Conservation (phyloP, 306 rosid species). For the Quillaja saponaria region DNA sequence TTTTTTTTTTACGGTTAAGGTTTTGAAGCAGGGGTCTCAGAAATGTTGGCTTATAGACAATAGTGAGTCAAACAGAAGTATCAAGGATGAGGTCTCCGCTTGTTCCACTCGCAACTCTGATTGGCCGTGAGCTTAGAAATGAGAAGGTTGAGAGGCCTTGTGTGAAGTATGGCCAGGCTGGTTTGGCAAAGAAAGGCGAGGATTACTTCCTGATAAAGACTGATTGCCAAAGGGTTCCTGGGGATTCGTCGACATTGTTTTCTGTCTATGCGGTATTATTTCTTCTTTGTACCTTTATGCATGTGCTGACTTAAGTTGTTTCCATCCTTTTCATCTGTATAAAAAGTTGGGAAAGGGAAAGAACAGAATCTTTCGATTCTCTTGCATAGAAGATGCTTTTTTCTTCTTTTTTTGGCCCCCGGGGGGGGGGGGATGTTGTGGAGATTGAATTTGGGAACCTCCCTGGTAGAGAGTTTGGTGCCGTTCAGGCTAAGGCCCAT, state of each 20-base stretch:
- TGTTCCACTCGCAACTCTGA: constrained; percentile 86
- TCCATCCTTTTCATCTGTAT: not conserved
- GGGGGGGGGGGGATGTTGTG: too few relatives aligned
- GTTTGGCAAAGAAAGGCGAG: constrained; percentile 98
- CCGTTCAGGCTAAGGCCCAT: too few relatives aligned
- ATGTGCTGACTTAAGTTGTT: constrained; percentile 6
- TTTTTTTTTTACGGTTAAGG: not conserved
- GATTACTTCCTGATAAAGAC: constrained; percentile 85
- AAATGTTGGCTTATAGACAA: constrained; percentile 35
- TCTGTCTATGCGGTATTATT: constrained; percentile 87
- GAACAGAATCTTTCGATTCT: too few relatives aligned
- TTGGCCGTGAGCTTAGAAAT: constrained; percentile 88
- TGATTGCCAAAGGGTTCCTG: constrained; percentile 76
- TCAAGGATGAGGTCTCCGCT: constrained; percentile 58
- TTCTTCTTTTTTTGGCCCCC: too few relatives aligned
- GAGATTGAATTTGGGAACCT: too few relatives aligned
- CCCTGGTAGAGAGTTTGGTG: too few relatives aligned
- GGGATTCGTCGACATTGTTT: constrained; percentile 69
- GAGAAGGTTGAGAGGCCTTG: constrained; percentile 77
- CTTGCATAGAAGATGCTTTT: not conserved
- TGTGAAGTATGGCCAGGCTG: constrained; percentile 94
- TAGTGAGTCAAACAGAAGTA: constrained; percentile 68
- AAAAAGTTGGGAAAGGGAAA: too few relatives aligned
- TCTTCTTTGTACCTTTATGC: constrained; percentile 16
- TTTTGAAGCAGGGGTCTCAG: too few relatives aligned